These are phyloP conservation scores for Prunus persica DNA, from an alignment of 306 rosid genomes.

Conservation along the genomic window DNA sequence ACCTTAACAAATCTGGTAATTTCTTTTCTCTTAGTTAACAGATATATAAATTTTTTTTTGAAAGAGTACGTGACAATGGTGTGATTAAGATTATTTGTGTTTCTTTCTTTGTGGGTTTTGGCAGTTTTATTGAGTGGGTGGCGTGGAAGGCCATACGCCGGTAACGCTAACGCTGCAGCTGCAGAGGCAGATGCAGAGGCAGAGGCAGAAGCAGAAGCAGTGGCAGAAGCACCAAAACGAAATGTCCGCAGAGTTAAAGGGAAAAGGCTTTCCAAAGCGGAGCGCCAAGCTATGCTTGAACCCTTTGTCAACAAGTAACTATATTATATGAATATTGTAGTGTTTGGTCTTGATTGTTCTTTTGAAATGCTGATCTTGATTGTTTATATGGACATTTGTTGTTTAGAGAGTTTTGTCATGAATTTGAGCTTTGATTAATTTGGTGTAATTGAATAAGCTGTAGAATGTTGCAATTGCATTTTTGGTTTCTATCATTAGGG, in stretches of 20 bases:
- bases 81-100: not conserved
- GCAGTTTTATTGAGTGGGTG: not conserved
- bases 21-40: not conserved
- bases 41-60: not conserved
- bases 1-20: not conserved
- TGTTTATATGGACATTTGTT: not conserved
- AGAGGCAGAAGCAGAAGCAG: not conserved
- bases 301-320: constrained; percentile 55
- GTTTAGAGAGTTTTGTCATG: not conserved
- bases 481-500: not conserved
- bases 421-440: not conserved
- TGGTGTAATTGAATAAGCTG: not conserved
- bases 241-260: constrained; percentile 4
- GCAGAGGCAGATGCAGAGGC: not conserved
- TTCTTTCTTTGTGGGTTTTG: not conserved
- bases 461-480: not conserved
- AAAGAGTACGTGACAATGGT: not conserved
- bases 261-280: constrained; percentile 37
- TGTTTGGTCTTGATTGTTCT: not conserved
- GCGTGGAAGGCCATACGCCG: not conserved
- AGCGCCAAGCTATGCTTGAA: constrained; percentile 56
- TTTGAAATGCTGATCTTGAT: not conserved
- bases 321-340: not conserved
- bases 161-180: not conserved
- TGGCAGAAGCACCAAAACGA: not conserved